These are phyloP conservation scores for Penicillium janthinellum DNA, from an alignment of 2,329 filamentous ascomycete species.

Conservation along the genomic window DNA sequence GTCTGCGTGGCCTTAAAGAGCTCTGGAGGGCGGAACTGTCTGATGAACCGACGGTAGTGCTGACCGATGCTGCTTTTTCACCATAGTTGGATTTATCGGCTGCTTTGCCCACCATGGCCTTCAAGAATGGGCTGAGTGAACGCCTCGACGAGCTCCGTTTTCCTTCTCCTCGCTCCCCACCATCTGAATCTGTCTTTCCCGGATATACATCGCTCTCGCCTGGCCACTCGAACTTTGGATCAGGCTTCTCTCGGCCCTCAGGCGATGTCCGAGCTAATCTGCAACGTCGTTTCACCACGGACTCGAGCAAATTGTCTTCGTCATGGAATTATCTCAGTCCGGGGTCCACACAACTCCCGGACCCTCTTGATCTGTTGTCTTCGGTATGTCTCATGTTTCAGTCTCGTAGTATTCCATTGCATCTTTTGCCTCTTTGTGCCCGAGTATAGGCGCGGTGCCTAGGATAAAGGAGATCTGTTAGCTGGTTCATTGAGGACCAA, in stretches of 20 bases:
- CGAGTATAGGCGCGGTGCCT: neutral
- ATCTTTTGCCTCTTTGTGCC: neutral
- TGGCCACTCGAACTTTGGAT: constrained; percentile 64
- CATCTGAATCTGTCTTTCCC: constrained; percentile 74
- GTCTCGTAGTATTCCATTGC: constrained; percentile 4
- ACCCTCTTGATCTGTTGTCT: constrained; percentile 56
- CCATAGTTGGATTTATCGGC: constrained; percentile 37
- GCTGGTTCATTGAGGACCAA: neutral
- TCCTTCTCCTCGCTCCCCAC: constrained; percentile 73
- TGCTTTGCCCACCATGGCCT: constrained; percentile 59
- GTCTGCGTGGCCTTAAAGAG: neutral
- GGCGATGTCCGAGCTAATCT: constrained; percentile 75
- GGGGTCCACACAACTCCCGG: constrained; percentile 56
- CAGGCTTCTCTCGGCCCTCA: constrained; percentile 55
- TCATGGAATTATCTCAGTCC: constrained; percentile 68
- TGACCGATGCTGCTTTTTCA: constrained; percentile 29
- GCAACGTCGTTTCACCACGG: constrained; percentile 91
- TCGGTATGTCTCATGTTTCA: constrained; percentile 48
- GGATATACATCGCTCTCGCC: constrained; percentile 74
- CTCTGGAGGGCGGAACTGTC: constrained; percentile 1
- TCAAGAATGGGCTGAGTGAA: constrained; percentile 63
- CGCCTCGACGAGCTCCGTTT: constrained; percentile 80
- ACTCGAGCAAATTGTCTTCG: constrained; percentile 74
- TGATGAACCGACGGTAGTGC: constrained; percentile 11
- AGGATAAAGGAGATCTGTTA: neutral